Evolutionary conservation across 2,329 filamentous ascomycete genomes (phyloP).

Genomic region (Penicillium sp.): DNA sequence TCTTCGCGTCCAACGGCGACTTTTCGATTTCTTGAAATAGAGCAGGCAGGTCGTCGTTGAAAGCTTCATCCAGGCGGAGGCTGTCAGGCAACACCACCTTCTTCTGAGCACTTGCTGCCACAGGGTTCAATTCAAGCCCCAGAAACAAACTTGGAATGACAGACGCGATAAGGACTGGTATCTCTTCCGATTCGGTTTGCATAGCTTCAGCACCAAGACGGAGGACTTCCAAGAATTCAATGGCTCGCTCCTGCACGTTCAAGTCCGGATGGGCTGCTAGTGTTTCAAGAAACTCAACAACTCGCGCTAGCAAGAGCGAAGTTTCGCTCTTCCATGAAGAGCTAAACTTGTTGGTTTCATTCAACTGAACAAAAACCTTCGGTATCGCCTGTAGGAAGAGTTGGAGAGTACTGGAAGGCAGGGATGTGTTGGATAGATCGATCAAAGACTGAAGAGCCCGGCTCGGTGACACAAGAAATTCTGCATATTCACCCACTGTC

Average conservation of each 20-base stretch:
- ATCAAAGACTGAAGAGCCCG: slow-evolving; percentile 68
- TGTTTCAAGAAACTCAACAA: slow-evolving; percentile 75
- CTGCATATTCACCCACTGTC: slow-evolving; percentile 82
- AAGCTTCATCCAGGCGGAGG: slow-evolving; percentile 72
- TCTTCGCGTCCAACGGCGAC: slow-evolving; percentile 42
- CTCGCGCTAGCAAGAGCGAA: slow-evolving; percentile 70
- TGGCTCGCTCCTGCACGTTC: slow-evolving; percentile 90
- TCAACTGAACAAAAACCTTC: slow-evolving; percentile 73
- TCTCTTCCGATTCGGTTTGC: slow-evolving; percentile 46
- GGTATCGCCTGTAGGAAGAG: slow-evolving; percentile 76
- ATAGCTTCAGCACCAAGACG: slow-evolving; percentile 76
- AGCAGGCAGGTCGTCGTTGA: slow-evolving; percentile 66
- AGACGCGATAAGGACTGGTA: slow-evolving; percentile 79
- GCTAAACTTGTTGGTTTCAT: slow-evolving; percentile 62
- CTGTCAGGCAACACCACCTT: slow-evolving; percentile 76
- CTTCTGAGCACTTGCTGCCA: slow-evolving; percentile 71
- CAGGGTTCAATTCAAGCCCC: slow-evolving; percentile 85
- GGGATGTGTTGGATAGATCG: slow-evolving; percentile 56
- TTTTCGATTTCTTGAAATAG: slow-evolving; percentile 57
- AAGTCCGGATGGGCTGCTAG: slow-evolving; percentile 75
- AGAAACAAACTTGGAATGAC: slow-evolving; percentile 83
- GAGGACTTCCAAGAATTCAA: slow-evolving; percentile 85
- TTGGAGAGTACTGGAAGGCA: slow-evolving; percentile 62
- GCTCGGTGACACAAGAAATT: slow-evolving; percentile 63
- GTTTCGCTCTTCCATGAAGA: slow-evolving; percentile 66